A percentile compares a stretch with the other conserved stretches of the same genome.
These are phyloP conservation scores for Aphanomyces stellatus DNA, from an alignment of 352 stramenopile species.

Conservation along the genomic window DNA sequence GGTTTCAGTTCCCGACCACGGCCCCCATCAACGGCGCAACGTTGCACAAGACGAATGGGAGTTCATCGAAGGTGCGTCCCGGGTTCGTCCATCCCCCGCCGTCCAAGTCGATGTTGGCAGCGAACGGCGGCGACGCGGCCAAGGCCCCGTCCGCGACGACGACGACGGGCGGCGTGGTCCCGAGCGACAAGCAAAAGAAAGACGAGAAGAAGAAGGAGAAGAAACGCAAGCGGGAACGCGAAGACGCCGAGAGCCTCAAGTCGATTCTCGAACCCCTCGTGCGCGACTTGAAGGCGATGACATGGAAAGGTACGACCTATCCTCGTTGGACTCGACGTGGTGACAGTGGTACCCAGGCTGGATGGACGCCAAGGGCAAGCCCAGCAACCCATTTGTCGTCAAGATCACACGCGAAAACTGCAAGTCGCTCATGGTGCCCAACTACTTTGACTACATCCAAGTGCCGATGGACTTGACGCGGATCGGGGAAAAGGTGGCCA, in stretches of 20 bases:
- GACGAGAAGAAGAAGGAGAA: slow-evolving; percentile 77
- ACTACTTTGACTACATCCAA: slow-evolving; percentile 82
- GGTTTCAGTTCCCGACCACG: slow-evolving; percentile 44
- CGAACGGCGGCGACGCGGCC: slow-evolving; percentile 35
- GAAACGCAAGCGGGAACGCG: slow-evolving; percentile 67
- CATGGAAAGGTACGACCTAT: slow-evolving; percentile 45
- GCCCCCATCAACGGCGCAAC: slow-evolving; percentile 48
- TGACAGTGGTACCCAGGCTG: slow-evolving; percentile 25
- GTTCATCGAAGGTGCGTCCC: slow-evolving; percentile 27
- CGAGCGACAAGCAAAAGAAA: slow-evolving; percentile 51
- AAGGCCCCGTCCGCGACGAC: slow-evolving; percentile 26
- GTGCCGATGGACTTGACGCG: slow-evolving; percentile 75
- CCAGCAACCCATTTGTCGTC: slow-evolving; percentile 68
- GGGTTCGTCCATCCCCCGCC: slow-evolving; percentile 62
- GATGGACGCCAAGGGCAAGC: slow-evolving; percentile 54
- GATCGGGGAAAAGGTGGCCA: slow-evolving; percentile 59
- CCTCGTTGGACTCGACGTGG: background rate
- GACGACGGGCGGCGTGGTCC: background rate
- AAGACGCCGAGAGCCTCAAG: slow-evolving; percentile 58
- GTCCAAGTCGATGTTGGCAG: slow-evolving; percentile 30
- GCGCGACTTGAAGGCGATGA: slow-evolving; percentile 51
- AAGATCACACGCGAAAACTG: slow-evolving; percentile 84
- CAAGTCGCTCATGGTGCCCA: slow-evolving; percentile 67
- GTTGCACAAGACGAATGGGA: slow-evolving; percentile 28
- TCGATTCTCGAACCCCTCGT: slow-evolving; percentile 65